Evolutionary conservation across 805 yeast species (phyloP), one percentile per base, ranked within the genome.

Genomic region (Vanderwaltozyma tropicalis): DNA sequence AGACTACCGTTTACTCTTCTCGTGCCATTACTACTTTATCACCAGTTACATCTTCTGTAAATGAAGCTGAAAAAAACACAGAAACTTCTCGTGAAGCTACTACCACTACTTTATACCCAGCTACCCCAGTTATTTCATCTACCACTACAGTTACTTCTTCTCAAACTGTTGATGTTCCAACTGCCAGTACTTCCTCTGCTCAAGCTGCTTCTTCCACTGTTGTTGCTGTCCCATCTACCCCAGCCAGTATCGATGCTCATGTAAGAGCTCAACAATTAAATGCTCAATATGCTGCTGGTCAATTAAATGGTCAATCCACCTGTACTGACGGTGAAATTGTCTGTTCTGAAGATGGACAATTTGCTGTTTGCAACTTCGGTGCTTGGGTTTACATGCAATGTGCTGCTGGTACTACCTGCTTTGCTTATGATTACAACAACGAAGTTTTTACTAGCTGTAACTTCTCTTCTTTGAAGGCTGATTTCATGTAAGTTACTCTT

Each of bases 391-490:
- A 48, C 15, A 65, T 67, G 50, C 65, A 57, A 28, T 78, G 86
- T 61, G 72, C 80, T n/a, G 60, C 69, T 2, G 80, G 80, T 32
- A 77, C 85, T 3, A 64, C 74, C 2, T 78, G 86, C 57, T 69
- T 62, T 45, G 80, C 83, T 18, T 71, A 62, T 47, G 64, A 57
- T 24, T 49, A 52, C 27, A 64, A 62, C 38, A 61, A 59, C 32
- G 51, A 57, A n/a, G 77, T 72, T 32, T 61, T 59, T 35, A 57
- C 68, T 30, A 71, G 72, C 21, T 76, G 82, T 55, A 67, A 69
- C 52, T 75, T 59, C 46, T 44, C 52, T 13, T 39, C 41, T 38
- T 47, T 55, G 34, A 63, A 64, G 41, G 45, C 53, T 26, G 46
- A 34, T 55, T 59, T 43, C 41, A 43, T 30, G 52, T 67, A 42